phyloP scores from a whole-genome alignment of 2,329 filamentous ascomycete species.

The Arthroderma sp. region DNA sequence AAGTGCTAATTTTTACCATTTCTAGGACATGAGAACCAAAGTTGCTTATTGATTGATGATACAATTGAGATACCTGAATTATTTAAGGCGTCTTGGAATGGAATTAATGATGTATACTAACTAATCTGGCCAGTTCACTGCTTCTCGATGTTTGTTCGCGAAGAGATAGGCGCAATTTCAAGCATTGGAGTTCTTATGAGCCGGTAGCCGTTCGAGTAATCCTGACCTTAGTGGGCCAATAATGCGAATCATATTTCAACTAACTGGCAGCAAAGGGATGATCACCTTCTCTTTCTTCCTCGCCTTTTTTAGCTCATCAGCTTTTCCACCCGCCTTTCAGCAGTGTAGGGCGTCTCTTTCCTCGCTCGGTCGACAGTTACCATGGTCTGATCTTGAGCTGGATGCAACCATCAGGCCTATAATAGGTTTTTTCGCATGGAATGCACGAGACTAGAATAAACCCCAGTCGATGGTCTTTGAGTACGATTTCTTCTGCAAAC shows the following conservation, averaged over 20 bases:
- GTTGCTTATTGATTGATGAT: slow-evolving; percentile 35
- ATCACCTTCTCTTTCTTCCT: background rate
- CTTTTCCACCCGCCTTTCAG: too few species aligned
- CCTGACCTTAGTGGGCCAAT: too few species aligned
- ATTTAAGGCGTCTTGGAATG: slow-evolving; percentile 11
- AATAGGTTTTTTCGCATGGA: slow-evolving; percentile 13
- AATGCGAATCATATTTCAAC: background rate
- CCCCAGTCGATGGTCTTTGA: slow-evolving; percentile 35
- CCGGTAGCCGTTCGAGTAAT: too few species aligned
- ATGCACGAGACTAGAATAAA: slow-evolving; percentile 36
- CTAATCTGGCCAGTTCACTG: background rate
- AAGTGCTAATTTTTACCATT: slow-evolving; percentile 10
- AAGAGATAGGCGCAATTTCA: too few species aligned
- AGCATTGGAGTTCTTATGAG: too few species aligned
- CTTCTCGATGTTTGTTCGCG: too few species aligned
- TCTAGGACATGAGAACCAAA: slow-evolving; percentile 43
- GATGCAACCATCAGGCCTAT: slow-evolving; percentile 19
- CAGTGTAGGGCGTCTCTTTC: slow-evolving; percentile 31
- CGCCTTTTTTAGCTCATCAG: too few species aligned
- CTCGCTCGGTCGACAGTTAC: slow-evolving; percentile 34
- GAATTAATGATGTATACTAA: background rate
- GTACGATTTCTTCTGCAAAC: slow-evolving; percentile 32
- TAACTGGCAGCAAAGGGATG: slow-evolving; percentile 2
- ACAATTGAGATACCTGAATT: background rate
- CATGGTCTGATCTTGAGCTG: slow-evolving; percentile 28